Percentiles rank a stretch among this genome's conserved stretches.
phyloP scores from a whole-genome alignment of 2,329 filamentous ascomycete species.

The Cercospora sp. region DNA sequence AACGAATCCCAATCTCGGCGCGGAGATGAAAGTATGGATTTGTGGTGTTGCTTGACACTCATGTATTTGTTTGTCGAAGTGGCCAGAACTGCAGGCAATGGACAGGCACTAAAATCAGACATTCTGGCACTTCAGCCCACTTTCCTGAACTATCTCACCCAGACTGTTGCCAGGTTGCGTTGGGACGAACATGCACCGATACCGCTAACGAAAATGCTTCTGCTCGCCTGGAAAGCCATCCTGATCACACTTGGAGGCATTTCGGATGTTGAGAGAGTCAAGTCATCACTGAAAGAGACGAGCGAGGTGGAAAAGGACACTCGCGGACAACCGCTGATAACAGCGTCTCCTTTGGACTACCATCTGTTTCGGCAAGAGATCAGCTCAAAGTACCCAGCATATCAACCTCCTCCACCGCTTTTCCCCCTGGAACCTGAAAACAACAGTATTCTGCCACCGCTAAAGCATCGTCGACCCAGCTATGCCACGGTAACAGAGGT shows the following conservation, averaged over 20 bases:
- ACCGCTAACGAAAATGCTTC: constrained; percentile 55
- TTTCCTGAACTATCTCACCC: constrained; percentile 70
- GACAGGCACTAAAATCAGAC: constrained; percentile 33
- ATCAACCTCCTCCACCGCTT: constrained; percentile 80
- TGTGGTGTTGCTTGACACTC: constrained; percentile 53
- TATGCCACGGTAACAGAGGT: constrained; percentile 35
- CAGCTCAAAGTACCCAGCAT: constrained; percentile 95
- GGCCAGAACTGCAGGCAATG: constrained; percentile 39
- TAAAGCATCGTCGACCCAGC: constrained; percentile 68
- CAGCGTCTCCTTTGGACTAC: constrained; percentile 91
- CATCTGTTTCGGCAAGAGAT: constrained; percentile 96
- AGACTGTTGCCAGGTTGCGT: constrained; percentile 55
- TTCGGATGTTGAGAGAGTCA: constrained; percentile 69
- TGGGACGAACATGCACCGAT: constrained; percentile 61
- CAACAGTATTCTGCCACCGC: constrained; percentile 82
- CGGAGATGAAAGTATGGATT: constrained; percentile 41
- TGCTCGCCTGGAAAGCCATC: constrained; percentile 90
- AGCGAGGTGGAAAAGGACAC: constrained; percentile 55
- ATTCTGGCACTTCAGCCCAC: constrained; percentile 53
- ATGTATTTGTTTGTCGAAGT: constrained; percentile 53
- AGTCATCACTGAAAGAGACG: constrained; percentile 66
- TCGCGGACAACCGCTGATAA: constrained; percentile 75
- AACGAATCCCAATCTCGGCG: constrained; percentile 32
- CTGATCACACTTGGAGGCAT: constrained; percentile 82
- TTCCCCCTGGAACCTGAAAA: constrained; percentile 88